These are phyloP conservation scores for Arthrinium puccinioides DNA, from an alignment of 2,329 filamentous ascomycete species.

Conservation along the genomic window DNA sequence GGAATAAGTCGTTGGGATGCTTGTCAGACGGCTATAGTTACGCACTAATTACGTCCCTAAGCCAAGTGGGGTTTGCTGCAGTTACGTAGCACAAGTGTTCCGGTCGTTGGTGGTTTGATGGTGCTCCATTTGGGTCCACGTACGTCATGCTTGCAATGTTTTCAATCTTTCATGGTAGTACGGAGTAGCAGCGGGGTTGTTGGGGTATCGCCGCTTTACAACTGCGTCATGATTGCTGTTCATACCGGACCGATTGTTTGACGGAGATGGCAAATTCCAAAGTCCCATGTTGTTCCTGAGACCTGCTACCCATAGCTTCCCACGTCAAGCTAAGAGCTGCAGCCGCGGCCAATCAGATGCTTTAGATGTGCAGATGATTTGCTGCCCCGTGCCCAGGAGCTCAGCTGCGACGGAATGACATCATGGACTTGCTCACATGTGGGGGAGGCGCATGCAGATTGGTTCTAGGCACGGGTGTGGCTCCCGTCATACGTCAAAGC, in stretches of 20 bases:
- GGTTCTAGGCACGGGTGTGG: not conserved
- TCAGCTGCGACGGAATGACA: not conserved
- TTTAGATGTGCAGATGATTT: not conserved
- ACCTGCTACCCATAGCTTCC: not conserved
- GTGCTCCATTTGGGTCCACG: not conserved
- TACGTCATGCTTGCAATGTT: slow-evolving; percentile 1
- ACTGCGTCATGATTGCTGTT: too few relatives aligned
- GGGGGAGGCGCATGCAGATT: not conserved
- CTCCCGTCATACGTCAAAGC: not conserved
- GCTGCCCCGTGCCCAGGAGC: not conserved
- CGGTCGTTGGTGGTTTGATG: not conserved
- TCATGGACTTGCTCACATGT: not conserved
- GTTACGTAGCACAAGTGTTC: too few relatives aligned
- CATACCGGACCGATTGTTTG: too few relatives aligned
- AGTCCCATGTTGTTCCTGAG: too few relatives aligned
- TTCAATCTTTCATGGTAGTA: not conserved
- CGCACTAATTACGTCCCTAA: not conserved
- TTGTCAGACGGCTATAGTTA: not conserved
- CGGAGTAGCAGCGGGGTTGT: too few relatives aligned
- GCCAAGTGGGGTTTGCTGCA: too few relatives aligned
- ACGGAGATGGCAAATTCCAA: too few relatives aligned
- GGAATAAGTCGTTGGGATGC: not conserved
- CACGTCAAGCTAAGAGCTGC: not conserved
- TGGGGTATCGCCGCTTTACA: too few relatives aligned
- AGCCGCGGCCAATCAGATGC: not conserved